Evolutionary conservation across 257 asterid genomes (phyloP), one percentile per base, ranked within the genome.

Genomic region (Ballota nigra): DNA sequence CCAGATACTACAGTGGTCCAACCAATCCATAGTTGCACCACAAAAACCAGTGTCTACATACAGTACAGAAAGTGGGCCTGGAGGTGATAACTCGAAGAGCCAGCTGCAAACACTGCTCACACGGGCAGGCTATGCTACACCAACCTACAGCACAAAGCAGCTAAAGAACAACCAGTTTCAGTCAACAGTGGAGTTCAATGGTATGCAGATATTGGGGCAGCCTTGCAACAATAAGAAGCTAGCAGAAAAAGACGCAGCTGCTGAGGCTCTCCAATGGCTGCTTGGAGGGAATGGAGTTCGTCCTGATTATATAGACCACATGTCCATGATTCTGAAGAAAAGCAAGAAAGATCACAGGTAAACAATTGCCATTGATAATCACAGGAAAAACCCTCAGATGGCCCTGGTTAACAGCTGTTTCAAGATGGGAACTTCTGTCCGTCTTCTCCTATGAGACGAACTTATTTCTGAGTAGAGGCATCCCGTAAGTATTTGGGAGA

Each of bases 191-290:
- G 88, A 84, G 68, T 86, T 88, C 77, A 92, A 92, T 4, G 97
- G 94, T 5, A 70, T 81, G 82, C 86, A 85, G 83, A 79, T 92
- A 68, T 73, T 77, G 83, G 98, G 99, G 31, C 85, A 83, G 72
- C 92, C 96, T 33, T 88, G 87, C 83, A 81, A 84, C 82, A 95
- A 84, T 80, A 95, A 95, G 85, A 95, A 95, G 79, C 97, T 86
- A 69, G 97, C 99, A 9, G 98, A 95, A 78, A 95, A 95, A 78
- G 90, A 83, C 47, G 98, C 94, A 12, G 99, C 98, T 55, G 91
- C 96, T 29, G 95, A 84, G 80, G 98, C 99, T 68, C 86, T 95
- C 66, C 92, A 83, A 12, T 89, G 91, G 94, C 85, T 95, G 76
- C 76, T 92, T 7, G 92, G 92, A 43, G 84, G 85, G 59, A 75